Evolutionary conservation across 805 yeast species (phyloP).

Genomic region (Lipomyces yamadae): DNA sequence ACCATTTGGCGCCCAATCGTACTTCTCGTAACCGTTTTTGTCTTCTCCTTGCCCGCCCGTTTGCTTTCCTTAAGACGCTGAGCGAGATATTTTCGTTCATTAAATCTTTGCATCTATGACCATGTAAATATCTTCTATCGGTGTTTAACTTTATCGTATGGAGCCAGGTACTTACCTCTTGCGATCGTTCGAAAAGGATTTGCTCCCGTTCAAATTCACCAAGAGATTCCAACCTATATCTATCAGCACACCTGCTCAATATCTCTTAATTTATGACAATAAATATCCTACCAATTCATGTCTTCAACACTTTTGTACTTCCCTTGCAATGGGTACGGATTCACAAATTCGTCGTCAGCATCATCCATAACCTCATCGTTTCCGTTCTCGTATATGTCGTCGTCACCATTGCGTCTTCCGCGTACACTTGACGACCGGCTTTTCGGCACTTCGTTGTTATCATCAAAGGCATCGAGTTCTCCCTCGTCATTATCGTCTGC

Average conservation of each 20-base stretch:
- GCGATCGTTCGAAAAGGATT: slow-evolving; percentile 87
- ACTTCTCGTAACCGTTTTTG: slow-evolving; percentile 38
- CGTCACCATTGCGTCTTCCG: slow-evolving; percentile 44
- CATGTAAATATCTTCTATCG: neutral
- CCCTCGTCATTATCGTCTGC: slow-evolving; percentile 50
- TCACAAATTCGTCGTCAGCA: slow-evolving; percentile 47
- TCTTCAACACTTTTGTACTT: slow-evolving; percentile 85
- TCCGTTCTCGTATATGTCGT: slow-evolving; percentile 38
- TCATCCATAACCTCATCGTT: slow-evolving; percentile 47
- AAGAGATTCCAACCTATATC: slow-evolving; percentile 58
- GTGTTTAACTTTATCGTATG: neutral
- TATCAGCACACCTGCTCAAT: neutral
- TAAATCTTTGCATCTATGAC: slow-evolving; percentile 69
- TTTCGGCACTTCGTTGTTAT: slow-evolving; percentile 40
- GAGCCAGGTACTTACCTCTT: slow-evolving; percentile 52
- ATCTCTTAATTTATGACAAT: neutral
- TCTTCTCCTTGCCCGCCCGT: slow-evolving; percentile 43
- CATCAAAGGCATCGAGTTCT: slow-evolving; percentile 47
- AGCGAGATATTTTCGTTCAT: slow-evolving; percentile 81
- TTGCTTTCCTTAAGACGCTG: slow-evolving; percentile 73
- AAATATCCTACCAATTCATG: slow-evolving; percentile 49
- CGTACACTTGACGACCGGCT: slow-evolving; percentile 43
- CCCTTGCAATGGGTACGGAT: slow-evolving; percentile 94
- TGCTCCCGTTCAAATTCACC: slow-evolving; percentile 94
- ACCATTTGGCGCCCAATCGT: neutral